Percentiles rank a stretch among this genome's conserved stretches.
phyloP scores from a whole-genome alignment of 768 basidiomycete species.

The Amanita pseudoporphyria region DNA sequence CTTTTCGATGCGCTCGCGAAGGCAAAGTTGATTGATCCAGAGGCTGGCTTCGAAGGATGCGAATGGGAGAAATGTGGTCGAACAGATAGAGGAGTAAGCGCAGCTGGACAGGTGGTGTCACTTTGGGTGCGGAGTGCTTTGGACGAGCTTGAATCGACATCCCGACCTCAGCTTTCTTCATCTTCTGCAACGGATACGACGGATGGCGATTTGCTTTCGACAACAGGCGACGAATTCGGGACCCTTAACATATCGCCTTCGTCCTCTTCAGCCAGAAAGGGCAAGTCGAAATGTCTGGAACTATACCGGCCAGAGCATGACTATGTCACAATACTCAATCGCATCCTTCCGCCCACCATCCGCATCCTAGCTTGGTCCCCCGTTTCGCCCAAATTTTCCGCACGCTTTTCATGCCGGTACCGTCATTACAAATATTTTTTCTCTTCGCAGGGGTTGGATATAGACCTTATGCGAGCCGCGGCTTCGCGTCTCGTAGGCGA shows the following conservation, averaged over 20 bases:
- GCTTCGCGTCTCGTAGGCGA: constrained; percentile 68
- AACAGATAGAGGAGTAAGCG: constrained; percentile 93
- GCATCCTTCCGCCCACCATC: constrained; percentile 80
- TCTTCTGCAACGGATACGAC: not conserved
- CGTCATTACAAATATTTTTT: constrained; percentile 99
- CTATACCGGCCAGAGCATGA: constrained; percentile 42
- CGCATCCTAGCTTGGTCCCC: constrained; percentile 94
- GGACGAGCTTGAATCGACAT: constrained; percentile 12
- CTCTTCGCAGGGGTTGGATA: constrained; percentile 53
- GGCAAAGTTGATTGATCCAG: constrained; percentile 66
- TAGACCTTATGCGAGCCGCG: constrained; percentile 67
- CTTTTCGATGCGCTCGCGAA: constrained; percentile 74
- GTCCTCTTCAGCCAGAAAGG: constrained; percentile 1
- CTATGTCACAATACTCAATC: constrained; percentile 77
- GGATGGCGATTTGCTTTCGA: constrained; percentile 14
- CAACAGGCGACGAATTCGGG: constrained; percentile 29
- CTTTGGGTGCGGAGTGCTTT: constrained; percentile 81
- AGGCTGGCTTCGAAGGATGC: constrained; percentile 72
- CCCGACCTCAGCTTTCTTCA: constrained; percentile 1
- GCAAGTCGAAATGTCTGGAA: constrained; percentile 8
- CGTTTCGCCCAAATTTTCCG: constrained; percentile 67
- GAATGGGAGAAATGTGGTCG: constrained; percentile 88
- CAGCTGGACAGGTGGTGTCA: constrained; percentile 87
- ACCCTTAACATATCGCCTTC: constrained; percentile 24
- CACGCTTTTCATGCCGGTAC: constrained; percentile 77